phyloP scores from a whole-genome alignment of 306 rosid species.

The Corylus americana region DNA sequence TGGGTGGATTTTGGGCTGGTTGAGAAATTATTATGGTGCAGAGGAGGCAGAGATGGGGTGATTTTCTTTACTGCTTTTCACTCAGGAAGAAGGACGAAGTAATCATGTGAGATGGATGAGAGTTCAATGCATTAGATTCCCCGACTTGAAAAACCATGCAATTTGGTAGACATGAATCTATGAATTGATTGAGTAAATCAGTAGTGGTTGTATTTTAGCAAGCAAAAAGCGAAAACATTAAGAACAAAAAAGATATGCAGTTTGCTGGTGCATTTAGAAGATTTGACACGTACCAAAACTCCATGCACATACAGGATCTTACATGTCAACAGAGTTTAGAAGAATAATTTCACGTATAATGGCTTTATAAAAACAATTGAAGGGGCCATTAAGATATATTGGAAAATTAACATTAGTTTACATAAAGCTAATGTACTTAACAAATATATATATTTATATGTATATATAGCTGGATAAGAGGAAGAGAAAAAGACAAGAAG shows the following conservation, averaged over 20 bases:
- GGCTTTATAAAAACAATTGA: constrained; percentile 16
- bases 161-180: background rate
- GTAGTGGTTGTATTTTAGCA: background rate
- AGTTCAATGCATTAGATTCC: constrained; percentile 26
- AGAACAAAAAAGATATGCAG: background rate
- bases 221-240: background rate
- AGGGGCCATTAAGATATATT: constrained; percentile 25
- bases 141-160: background rate
- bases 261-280: background rate
- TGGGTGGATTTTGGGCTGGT: too few relatives aligned
- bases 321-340: too few relatives aligned
- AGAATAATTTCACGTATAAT: constrained; percentile 6
- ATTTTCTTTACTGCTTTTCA: constrained; percentile 10
- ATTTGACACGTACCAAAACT: background rate
- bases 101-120: constrained; percentile 12
- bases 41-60: background rate
- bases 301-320: background rate
- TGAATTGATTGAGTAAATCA: background rate
- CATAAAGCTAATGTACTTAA: constrained; percentile 33
- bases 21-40: background rate
- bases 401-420: constrained; percentile 15
- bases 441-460: background rate
- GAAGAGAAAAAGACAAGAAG: constrained; percentile 40
- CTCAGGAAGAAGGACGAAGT: constrained; percentile 16
- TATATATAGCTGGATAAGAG: constrained; percentile 33